Base-by-base conservation (phyloP, 192 early-diverging fungal genomes). In the Piromyces finnis region DNA sequence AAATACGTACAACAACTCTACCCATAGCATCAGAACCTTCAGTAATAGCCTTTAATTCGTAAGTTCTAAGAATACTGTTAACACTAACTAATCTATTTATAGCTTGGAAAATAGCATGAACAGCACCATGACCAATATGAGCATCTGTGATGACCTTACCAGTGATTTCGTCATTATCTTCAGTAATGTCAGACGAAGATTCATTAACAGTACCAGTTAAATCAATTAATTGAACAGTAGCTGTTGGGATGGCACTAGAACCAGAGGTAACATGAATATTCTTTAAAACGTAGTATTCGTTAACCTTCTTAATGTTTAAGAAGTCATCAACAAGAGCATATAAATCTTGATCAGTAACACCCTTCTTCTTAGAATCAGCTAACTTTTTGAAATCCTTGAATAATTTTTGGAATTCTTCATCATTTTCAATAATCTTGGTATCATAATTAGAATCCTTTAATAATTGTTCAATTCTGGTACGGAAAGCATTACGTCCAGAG, bases 401-500 rank as follows among this genome's bases (percentile, higher is more conserved):
- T 9, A 94, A 92, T 7, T 85, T 82, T 84, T 97, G 92, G 87
- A 96, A 91, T 29, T 88, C 87, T 81, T 91, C 86, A 5, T 84
- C 84, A 5, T 91, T 86, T 28, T 88, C 87, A 36, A 83, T 81
- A 82, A 88, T 86, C 22, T 86, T 78, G 12, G 85, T 83, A 80
- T 92, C 87, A 51, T 51, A 51, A 22, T 22, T 51, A 4, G 41
- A 22, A 27, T 85, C 84, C 82, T 91, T 93, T 17, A 95, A 92
- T 27, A 98, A 88, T 78, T 94, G 88, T 78, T 89, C 90, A 35
- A 96, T 86, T 79, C 94, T 92, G 37, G 91, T 89, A 32, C 91
- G 88, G 89, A 98, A 93, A 0, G 97, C 97, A 78, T 96, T 95
- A 77, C 97, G 93, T 22, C 97, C 97, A 82, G 96, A 97, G 82